A percentile compares a stretch with the other conserved stretches of the same genome.
Evolutionary conservation across 768 basidiomycete genomes (phyloP).

Genomic region (Mycena alexandri): DNA sequence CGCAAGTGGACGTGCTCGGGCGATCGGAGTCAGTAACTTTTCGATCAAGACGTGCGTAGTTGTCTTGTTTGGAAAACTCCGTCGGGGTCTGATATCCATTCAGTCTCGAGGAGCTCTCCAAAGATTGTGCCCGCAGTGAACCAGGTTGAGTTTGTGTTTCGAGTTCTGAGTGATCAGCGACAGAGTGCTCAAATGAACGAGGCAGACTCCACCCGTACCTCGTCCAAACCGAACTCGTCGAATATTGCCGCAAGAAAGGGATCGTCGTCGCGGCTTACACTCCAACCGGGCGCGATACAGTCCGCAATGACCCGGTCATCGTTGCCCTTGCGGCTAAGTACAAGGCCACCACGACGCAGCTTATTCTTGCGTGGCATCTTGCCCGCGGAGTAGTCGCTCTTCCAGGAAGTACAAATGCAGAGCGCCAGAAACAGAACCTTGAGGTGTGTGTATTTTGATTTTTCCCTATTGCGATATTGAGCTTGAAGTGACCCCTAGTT

Average conservation of each 20-base stretch:
- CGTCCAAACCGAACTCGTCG: constrained; percentile 60
- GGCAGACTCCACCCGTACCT: constrained; percentile 64
- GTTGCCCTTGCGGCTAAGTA: constrained; percentile 61
- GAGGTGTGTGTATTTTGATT: constrained; percentile 48
- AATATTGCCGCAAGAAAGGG: constrained; percentile 62
- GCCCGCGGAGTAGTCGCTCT: constrained; percentile 58
- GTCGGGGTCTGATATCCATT: neutral
- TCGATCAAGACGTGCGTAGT: constrained; percentile 63
- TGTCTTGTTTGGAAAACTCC: neutral
- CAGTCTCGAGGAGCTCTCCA: constrained; percentile 56
- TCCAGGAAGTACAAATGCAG: constrained; percentile 61
- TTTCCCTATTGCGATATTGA: neutral
- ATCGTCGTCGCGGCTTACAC: constrained; percentile 65
- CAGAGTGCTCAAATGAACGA: neutral
- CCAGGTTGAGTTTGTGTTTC: constrained; percentile 59
- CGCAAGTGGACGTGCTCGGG: constrained; percentile 58
- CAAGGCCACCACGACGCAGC: constrained; percentile 58
- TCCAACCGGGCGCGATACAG: constrained; percentile 59
- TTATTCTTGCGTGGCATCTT: constrained; percentile 67
- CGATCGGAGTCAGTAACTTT: constrained; percentile 74
- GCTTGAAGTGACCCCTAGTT: neutral
- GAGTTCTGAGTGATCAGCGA: neutral
- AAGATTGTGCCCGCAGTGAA: constrained; percentile 60
- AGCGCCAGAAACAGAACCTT: constrained; percentile 64
- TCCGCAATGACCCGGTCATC: constrained; percentile 61